phyloP scores from a whole-genome alignment of 1,284 basidiomycete species.

The Cryptococcus sp. region DNA sequence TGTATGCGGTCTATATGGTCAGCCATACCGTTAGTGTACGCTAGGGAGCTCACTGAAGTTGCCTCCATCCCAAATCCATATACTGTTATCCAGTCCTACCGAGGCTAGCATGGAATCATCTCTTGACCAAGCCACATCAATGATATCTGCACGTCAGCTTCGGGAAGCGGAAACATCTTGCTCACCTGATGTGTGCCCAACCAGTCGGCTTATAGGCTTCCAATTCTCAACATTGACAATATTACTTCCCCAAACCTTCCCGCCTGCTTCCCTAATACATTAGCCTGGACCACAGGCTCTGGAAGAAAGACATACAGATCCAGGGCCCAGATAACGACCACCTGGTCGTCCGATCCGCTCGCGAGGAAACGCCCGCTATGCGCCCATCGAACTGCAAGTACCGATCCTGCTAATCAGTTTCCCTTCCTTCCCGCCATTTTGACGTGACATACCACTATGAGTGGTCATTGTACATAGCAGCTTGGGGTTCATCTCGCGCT shows the following conservation, averaged over 20 bases:
- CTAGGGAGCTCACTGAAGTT: constrained; percentile 61
- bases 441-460: constrained; percentile 63
- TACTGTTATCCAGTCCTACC: constrained; percentile 85
- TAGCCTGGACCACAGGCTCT: constrained; percentile 1
- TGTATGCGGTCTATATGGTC: constrained; percentile 62
- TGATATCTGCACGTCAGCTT: constrained; percentile 64
- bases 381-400: constrained; percentile 92
- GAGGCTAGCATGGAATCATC: constrained; percentile 89
- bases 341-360: constrained; percentile 91
- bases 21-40: not conserved
- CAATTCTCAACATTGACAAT: constrained; percentile 96
- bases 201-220: constrained; percentile 86
- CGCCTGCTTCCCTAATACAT: constrained; percentile 61
- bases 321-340: constrained; percentile 95
- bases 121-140: constrained; percentile 91
- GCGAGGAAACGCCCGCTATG: constrained; percentile 91
- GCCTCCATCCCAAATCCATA: constrained; percentile 88
- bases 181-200: constrained; percentile 86
- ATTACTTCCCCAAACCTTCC: constrained; percentile 85
- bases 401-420: constrained; percentile 57
- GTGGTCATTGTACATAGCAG: constrained; percentile 85
- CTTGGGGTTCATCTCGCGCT: constrained; percentile 71
- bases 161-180: too few relatives aligned
- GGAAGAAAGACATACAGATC: constrained; percentile 67
- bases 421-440: not conserved